Percentiles rank a stretch among this genome's conserved stretches.
Evolutionary conservation across 2,329 filamentous ascomycete genomes (phyloP).

Genomic region (Drechslerella coelobrocha): DNA sequence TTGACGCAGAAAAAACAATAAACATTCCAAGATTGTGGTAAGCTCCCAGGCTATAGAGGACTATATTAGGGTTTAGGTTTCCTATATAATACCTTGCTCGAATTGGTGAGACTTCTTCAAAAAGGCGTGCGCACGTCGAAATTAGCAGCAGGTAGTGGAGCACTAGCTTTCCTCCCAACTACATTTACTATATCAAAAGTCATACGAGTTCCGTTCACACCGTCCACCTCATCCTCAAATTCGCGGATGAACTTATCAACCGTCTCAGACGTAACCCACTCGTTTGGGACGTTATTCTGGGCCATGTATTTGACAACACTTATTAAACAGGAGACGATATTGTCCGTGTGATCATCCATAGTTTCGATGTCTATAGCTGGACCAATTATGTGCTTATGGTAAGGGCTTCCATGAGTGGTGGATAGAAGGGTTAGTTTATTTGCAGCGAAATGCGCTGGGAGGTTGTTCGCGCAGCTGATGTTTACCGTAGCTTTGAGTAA

Average conservation of each 20-base stretch:
- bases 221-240: background rate
- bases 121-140: background rate
- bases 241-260: background rate
- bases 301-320: background rate
- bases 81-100: too few species aligned
- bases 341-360: background rate
- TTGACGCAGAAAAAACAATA: too few species aligned
- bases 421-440: background rate
- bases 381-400: background rate
- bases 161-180: background rate
- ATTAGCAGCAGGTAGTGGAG: background rate
- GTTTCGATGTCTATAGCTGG: background rate
- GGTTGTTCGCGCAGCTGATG: background rate
- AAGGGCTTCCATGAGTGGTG: background rate
- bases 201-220: background rate
- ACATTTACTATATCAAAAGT: background rate
- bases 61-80: too few species aligned
- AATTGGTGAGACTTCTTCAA: too few species aligned
- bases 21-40: too few species aligned
- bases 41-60: too few species aligned
- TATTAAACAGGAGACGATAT: background rate
- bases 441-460: background rate
- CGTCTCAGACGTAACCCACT: background rate
- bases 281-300: background rate
- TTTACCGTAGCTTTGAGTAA: background rate